These are phyloP conservation scores for Neopestalotiopsis rosae DNA, from an alignment of 2,329 filamentous ascomycete species.

Conservation along the genomic window DNA sequence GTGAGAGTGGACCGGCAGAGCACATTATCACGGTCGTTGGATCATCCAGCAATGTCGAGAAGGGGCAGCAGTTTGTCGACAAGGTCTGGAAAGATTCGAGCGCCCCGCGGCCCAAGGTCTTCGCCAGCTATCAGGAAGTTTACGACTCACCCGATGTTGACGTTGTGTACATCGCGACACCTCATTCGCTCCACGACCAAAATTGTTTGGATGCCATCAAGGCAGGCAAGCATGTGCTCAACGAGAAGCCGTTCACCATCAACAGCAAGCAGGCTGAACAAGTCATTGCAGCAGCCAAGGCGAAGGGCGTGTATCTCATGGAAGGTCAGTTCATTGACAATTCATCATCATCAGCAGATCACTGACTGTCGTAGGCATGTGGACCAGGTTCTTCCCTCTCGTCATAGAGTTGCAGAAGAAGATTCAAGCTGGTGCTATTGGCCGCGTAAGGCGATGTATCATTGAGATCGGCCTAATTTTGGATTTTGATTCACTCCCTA, in stretches of 20 bases:
- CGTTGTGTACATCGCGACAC: neutral
- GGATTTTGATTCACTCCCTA: neutral
- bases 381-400: conserved; percentile 8
- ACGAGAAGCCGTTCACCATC: conserved; percentile 8
- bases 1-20: neutral
- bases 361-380: neutral
- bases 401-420: neutral
- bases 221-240: neutral
- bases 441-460: neutral
- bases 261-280: neutral
- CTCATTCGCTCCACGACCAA: neutral
- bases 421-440: neutral
- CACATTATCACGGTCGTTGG: conserved; percentile 1
- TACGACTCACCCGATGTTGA: conserved; percentile 4
- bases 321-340: neutral
- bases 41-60: neutral
- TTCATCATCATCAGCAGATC: neutral
- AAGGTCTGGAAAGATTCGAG: conserved; percentile 3
- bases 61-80: neutral
- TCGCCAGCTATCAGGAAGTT: neutral
- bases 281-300: conserved; percentile 1
- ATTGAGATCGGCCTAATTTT: neutral
- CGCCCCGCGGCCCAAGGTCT: neutral
- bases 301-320: neutral
- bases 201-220: conserved; percentile 1